A percentile compares a stretch with the other conserved stretches of the same genome.
Evolutionary conservation across 2,329 filamentous ascomycete genomes (phyloP).

Genomic region (Huntiella omanensis): DNA sequence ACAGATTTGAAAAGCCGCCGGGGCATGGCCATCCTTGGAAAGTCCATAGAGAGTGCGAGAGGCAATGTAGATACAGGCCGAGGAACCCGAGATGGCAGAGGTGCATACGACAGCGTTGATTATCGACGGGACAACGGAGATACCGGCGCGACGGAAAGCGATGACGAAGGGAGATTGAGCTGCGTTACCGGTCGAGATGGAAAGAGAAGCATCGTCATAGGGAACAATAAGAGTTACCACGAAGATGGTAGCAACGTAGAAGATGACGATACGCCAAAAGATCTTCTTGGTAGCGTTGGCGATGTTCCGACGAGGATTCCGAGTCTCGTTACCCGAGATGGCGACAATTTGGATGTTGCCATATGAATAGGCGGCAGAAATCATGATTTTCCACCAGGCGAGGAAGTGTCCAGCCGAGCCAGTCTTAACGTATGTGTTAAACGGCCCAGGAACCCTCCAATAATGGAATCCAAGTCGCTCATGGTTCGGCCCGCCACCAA

Average conservation of each 20-base stretch:
- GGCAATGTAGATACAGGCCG: constrained; percentile 18
- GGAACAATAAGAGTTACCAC: constrained; percentile 16
- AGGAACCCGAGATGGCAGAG: constrained; percentile 12
- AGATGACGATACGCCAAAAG: constrained; percentile 15
- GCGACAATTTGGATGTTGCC: constrained; percentile 14
- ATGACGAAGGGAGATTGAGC: constrained; percentile 15
- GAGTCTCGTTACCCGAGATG: constrained; percentile 14
- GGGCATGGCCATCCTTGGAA: constrained; percentile 23
- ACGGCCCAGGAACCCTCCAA: constrained; percentile 25
- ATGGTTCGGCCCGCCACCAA: constrained; percentile 22
- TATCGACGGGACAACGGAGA: constrained; percentile 13
- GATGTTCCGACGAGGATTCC: constrained; percentile 14
- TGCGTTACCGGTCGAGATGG: constrained; percentile 5
- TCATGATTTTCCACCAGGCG: constrained; percentile 22
- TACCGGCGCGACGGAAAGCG: constrained; percentile 13
- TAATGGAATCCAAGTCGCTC: constrained; percentile 24
- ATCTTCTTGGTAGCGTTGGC: constrained; percentile 14
- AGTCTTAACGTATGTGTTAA: constrained; percentile 19
- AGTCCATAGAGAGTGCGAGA: constrained; percentile 23
- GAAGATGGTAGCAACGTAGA: constrained; percentile 15
- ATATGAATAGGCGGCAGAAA: constrained; percentile 23
- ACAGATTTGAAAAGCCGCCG: constrained; percentile 18
- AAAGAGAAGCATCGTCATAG: constrained; percentile 12
- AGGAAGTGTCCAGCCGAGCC: constrained; percentile 21
- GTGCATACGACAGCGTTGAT: constrained; percentile 15